Evolutionary conservation across 2,329 filamentous ascomycete species (phyloP), one percentile per base, ranked within the genome.

Genomic region (Xylariaceae sp.): DNA sequence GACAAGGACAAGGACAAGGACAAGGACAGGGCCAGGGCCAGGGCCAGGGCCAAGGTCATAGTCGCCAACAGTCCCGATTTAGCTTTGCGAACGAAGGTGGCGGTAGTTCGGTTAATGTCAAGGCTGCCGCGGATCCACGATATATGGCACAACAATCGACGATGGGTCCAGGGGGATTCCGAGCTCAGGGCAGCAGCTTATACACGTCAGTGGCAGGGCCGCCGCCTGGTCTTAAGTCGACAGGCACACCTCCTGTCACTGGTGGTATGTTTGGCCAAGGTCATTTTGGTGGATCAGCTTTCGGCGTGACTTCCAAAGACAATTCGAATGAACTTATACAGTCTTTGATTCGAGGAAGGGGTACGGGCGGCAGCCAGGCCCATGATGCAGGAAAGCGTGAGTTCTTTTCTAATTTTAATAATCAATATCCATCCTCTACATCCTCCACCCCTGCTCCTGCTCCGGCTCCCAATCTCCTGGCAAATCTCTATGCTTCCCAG

Each of bases 371-470:
- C 64, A 78, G 76, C 65, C 85, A 89, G 68, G 76, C 78, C 65
- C 83, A 87, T 69, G 89, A 95, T 72, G 78, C 83, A 69, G 83
- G 83, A 82, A 95, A 95, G 89, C 89, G 89, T 95, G 89, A 95
- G 89, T 95, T 86, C 77, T 86, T 90, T 81, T 87, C 89, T 84
- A 87, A 85, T 74, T 87, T 90, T 72, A 83, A 87, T 71, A 87
- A 87, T 67, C 86, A 90, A 76, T 87, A 88, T 73, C 85, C 84
- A 71, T 76, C 82, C 71, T 87, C 85, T 74, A 74, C 84, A 74
- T 83, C 80, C 74, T 87, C 85, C 67, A 85, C 83, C 73, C 83
- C 84, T 72, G 85, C 84, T 83, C 85, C 86, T 87, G 85, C 87
- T 82, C 83, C 85, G 87, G 85, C 87, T 81, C 83, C 88, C 76